Conservation (phyloP, 257 asterid species). For the Solanum tarijense region DNA sequence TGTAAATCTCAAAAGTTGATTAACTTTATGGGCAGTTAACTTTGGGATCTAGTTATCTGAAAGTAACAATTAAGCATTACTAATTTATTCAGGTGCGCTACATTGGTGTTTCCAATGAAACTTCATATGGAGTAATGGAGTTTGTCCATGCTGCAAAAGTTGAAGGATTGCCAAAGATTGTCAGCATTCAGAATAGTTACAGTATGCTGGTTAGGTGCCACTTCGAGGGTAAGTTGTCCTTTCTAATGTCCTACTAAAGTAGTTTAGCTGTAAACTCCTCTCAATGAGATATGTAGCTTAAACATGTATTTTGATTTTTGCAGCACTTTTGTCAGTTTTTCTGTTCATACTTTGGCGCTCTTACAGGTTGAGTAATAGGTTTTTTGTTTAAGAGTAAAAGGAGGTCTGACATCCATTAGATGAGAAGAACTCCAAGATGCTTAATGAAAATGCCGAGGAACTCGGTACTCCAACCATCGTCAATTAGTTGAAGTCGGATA, state of each 20-base stretch:
- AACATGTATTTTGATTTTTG: background rate
- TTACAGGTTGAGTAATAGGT: background rate
- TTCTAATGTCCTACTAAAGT: background rate
- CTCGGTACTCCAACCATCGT: background rate
- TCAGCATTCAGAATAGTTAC: conserved; percentile 85
- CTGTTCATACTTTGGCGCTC: background rate
- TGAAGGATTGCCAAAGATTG: conserved; percentile 84
- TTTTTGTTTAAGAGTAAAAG: background rate
- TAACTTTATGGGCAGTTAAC: background rate
- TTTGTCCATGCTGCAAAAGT: conserved; percentile 79
- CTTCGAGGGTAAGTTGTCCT: conserved; percentile 56
- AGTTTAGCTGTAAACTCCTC: background rate
- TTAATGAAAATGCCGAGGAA: background rate
- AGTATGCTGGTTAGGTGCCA: conserved; percentile 73
- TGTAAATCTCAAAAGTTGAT: background rate
- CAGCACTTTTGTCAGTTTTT: background rate
- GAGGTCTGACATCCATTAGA: background rate
- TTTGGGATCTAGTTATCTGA: background rate
- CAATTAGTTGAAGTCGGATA: background rate
- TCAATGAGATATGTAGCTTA: background rate
- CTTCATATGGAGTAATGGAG: conserved; percentile 93
- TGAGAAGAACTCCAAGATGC: background rate
- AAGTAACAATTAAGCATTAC: background rate
- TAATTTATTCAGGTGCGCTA: conserved; percentile 59
- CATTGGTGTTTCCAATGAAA: conserved; percentile 92